Evolutionary conservation across 345 rosid genomes (phyloP), one percentile per base, ranked within the genome.

Genomic region (Dipteronia dyeriana): DNA sequence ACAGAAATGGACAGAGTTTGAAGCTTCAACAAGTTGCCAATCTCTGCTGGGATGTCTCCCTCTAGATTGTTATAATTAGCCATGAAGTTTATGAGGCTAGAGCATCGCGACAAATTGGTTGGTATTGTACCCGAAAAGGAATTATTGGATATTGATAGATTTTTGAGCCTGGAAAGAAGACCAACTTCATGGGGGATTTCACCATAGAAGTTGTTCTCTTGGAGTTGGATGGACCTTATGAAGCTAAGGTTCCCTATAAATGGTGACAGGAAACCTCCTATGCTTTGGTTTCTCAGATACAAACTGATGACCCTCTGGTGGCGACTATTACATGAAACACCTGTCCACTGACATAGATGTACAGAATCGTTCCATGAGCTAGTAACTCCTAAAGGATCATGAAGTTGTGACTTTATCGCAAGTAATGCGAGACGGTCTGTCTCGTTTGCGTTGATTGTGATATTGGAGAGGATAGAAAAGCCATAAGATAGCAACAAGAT

Each of bases 121-220:
- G 57, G 57, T 45, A 11, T 45, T 10, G 13, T 11, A 10, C 49
- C 49, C 14, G 7, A 39, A 14, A 79, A 9, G 4, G 29, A 31
- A 14, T 81, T 81, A 66, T 73, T 7, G 14, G 41, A 43, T 22
- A 81, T 53, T 16, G 5, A 19, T 31, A 81, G 31, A 8, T 11
- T 16, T 56, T 57, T 39, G 19, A 79, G 66, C 53, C 75, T 38
- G 25, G 7, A 43, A 45, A 76, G 60, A 25, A 20, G 78, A 23
- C 80, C 75, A 12, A 80, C 12, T 26, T 66, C 74, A 0, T 22
- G 11, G 25, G 83, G 80, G 49, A 81, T 76, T 14, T n/a, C 9
- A 17, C 68, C 68, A 16, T 34, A 65, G 47, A 41, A 65, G 22
- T 45, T 10, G 49, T 65, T 65, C 22, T 34, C 2, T 65, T n/a